phyloP scores from a whole-genome alignment of 192 early-diverging fungal species.

The Coemansia sp. region DNA sequence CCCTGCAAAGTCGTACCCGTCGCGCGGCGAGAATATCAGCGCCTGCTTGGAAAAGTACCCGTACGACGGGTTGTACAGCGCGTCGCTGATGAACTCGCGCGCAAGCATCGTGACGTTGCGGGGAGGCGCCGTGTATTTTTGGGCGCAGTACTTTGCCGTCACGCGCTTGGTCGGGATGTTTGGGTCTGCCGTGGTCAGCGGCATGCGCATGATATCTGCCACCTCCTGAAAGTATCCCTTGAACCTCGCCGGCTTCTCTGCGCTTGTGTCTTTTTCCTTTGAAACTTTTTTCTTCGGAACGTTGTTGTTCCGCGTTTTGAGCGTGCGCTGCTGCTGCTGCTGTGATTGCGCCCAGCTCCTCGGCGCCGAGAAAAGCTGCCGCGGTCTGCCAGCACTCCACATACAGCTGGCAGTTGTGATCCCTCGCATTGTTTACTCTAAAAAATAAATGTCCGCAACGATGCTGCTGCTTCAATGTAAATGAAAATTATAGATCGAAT shows the following conservation, averaged over 20 bases:
- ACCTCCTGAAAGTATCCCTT: conserved; percentile 30
- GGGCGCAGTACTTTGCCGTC: conserved; percentile 38
- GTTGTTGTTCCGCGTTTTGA: background rate
- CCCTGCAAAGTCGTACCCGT: conserved; percentile 60
- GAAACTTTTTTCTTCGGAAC: background rate
- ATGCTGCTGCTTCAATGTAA: too few species aligned
- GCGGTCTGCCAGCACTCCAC: background rate
- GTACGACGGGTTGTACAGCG: conserved; percentile 93
- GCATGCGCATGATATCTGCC: conserved; percentile 46
- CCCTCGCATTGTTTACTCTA: background rate
- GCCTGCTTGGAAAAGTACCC: conserved; percentile 98
- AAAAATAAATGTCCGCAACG: background rate
- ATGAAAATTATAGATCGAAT: too few species aligned
- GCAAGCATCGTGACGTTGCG: conserved; percentile 66
- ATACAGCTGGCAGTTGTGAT: background rate
- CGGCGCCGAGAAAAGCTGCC: background rate
- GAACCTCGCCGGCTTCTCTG: conserved; percentile 1
- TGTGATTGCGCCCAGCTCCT: too few species aligned
- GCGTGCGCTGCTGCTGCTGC: conserved; percentile 1
- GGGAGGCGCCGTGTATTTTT: conserved; percentile 45
- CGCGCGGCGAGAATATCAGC: conserved; percentile 68
- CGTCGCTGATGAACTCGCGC: conserved; percentile 92
- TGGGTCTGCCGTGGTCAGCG: conserved; percentile 40
- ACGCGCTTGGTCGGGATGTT: conserved; percentile 31
- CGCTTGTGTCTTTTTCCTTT: too few species aligned